phyloP scores from a whole-genome alignment of 1,139 yeast species.

The Maudiozyma humilis region DNA sequence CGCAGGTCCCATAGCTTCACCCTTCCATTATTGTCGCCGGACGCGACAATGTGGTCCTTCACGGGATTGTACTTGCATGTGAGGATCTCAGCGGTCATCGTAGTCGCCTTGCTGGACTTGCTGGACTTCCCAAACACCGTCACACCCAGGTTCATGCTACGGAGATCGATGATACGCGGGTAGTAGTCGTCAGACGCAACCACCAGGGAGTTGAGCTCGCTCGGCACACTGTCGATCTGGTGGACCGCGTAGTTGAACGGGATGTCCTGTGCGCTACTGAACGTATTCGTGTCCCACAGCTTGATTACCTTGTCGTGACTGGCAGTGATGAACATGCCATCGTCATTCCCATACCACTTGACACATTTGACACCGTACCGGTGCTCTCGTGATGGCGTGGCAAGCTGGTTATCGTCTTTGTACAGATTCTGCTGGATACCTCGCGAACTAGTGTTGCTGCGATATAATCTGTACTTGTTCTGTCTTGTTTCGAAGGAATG shows the following conservation, averaged over 20 bases:
- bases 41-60: constrained; percentile 44
- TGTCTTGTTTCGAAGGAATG: constrained; percentile 21
- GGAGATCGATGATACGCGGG: constrained; percentile 61
- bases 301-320: constrained; percentile 74
- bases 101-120: constrained; percentile 36
- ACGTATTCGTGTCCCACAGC: constrained; percentile 70
- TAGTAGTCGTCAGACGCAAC: constrained; percentile 65
- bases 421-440: too few species aligned
- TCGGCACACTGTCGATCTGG: constrained; percentile 39
- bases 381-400: constrained; percentile 34
- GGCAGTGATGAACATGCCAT: constrained; percentile 75
- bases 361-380: constrained; percentile 64
- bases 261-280: constrained; percentile 58
- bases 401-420: not conserved
- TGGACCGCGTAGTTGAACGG: constrained; percentile 44
- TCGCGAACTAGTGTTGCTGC: constrained; percentile 5
- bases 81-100: constrained; percentile 46
- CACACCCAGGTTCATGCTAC: constrained; percentile 30
- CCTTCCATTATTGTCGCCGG: constrained; percentile 68
- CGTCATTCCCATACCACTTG: constrained; percentile 86
- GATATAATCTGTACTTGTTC: constrained; percentile 33
- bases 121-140: constrained; percentile 48
- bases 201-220: constrained; percentile 52
- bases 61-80: constrained; percentile 69
- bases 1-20: constrained; percentile 35